Conservation (phyloP, 352 stramenopile species). For the Elongisporangium undulatum region DNA sequence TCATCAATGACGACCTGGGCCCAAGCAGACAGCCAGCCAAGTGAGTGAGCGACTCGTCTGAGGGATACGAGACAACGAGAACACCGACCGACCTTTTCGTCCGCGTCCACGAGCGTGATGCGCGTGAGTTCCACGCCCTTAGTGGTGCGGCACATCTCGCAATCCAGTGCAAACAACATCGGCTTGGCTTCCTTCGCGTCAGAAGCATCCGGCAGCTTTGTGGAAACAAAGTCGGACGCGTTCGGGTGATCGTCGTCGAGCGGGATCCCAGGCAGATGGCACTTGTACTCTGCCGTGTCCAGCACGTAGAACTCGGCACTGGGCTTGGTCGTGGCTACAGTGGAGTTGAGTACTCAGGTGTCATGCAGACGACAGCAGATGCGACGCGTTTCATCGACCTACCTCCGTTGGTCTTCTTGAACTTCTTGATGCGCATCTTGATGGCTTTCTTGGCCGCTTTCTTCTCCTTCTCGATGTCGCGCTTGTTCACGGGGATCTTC, state of each 20-base stretch:
- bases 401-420: conserved; percentile 68
- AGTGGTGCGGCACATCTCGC: conserved; percentile 86
- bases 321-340: conserved; percentile 33
- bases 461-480: conserved; percentile 73
- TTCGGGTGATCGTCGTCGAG: conserved; percentile 32
- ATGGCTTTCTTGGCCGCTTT: conserved; percentile 70
- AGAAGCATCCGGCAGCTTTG: conserved; percentile 24
- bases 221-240: conserved; percentile 37
- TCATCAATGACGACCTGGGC: conserved; percentile 70
- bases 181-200: conserved; percentile 28
- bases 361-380: background rate
- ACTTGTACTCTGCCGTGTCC: conserved; percentile 42
- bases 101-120: conserved; percentile 66
- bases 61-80: background rate
- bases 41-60: background rate
- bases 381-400: no score
- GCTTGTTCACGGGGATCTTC: conserved; percentile 66
- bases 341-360: conserved; percentile 2
- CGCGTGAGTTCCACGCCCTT: conserved; percentile 81
- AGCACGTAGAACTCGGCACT: conserved; percentile 81
- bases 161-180: conserved; percentile 75
- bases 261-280: conserved; percentile 49
- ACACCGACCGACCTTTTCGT: conserved; percentile 28
- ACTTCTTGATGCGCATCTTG: conserved; percentile 88
- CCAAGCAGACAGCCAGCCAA: background rate